A percentile compares a stretch with the other conserved stretches of the same genome.
These are phyloP conservation scores for Blastocystis sp. DNA, from an alignment of 352 stramenopile species.

Conservation along the genomic window DNA sequence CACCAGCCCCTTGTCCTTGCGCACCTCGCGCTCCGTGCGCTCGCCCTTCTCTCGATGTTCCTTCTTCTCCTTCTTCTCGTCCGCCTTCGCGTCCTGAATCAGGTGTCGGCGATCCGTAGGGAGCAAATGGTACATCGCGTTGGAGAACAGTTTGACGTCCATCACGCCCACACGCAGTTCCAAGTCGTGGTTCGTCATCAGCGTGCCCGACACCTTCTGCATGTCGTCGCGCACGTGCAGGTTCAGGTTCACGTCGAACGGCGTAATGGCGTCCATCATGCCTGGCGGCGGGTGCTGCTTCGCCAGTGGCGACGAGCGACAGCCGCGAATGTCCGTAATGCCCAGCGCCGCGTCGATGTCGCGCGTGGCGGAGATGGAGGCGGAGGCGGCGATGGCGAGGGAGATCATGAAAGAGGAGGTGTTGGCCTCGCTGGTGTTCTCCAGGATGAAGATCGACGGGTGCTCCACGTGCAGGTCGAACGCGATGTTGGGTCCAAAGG, in stretches of 20 bases:
- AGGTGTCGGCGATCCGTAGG: neutral
- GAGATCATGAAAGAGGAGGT: conserved; percentile 45
- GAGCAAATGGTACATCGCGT: conserved; percentile 26
- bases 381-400: conserved; percentile 5
- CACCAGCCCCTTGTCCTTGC: neutral
- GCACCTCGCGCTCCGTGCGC: neutral
- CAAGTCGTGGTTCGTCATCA: conserved; percentile 56
- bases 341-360: conserved; percentile 24
- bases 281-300: conserved; percentile 13
- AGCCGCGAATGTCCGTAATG: conserved; percentile 60
- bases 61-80: neutral
- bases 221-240: conserved; percentile 23
- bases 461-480: conserved; percentile 52
- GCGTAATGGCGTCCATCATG: conserved; percentile 38
- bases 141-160: conserved; percentile 62
- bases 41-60: conserved; percentile 1
- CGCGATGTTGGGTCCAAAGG: conserved; percentile 1
- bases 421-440: conserved; percentile 14
- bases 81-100: neutral
- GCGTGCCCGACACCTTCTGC: conserved; percentile 11
- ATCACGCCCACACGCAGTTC: conserved; percentile 51
- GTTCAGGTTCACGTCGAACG: conserved; percentile 60
- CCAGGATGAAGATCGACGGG: conserved; percentile 59
- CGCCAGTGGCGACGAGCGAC: conserved; percentile 32
- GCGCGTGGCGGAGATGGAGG: conserved; percentile 20